These are phyloP conservation scores for Dendrobium huoshanense DNA, from an alignment of 106 monocot genomes.

Conservation along the genomic window DNA sequence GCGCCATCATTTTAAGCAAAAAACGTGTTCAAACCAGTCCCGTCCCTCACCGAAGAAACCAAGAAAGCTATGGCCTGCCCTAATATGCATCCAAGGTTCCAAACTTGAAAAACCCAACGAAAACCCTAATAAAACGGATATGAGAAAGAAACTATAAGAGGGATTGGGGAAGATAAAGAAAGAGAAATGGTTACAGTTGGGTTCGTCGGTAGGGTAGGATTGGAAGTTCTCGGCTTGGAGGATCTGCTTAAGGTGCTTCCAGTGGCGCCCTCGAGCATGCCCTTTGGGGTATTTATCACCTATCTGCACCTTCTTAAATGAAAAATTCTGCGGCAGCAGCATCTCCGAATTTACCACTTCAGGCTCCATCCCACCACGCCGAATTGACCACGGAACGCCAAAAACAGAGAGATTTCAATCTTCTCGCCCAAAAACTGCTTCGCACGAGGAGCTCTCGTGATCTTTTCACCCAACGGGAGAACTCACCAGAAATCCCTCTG, in stretches of 20 bases:
- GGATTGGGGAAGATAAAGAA: not conserved
- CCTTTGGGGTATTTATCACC: slow-evolving; percentile 71
- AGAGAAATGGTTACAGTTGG: slow-evolving; percentile 42
- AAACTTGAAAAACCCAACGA: not conserved
- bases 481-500: too few species aligned
- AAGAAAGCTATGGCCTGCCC: not conserved
- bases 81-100: not conserved
- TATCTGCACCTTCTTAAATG: slow-evolving; percentile 63
- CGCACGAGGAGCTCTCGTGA: too few species aligned
- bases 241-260: slow-evolving; percentile 79
- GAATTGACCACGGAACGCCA: not conserved
- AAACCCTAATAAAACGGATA: not conserved
- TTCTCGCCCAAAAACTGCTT: too few species aligned
- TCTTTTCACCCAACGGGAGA: too few species aligned
- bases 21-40: too few species aligned
- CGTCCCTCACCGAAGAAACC: not conserved
- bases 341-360: slow-evolving; percentile 60
- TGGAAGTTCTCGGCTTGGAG: slow-evolving; percentile 59
- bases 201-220: slow-evolving; percentile 22
- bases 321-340: slow-evolving; percentile 37
- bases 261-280: slow-evolving; percentile 52
- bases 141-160: not conserved
- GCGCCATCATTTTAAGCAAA: too few species aligned
- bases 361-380: slow-evolving; percentile 31
- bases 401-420: not conserved